A percentile compares a stretch with the other conserved stretches of the same genome.
Conservation (phyloP, 2,329 filamentous ascomycete species). For the Ophiobolus disseminans region DNA sequence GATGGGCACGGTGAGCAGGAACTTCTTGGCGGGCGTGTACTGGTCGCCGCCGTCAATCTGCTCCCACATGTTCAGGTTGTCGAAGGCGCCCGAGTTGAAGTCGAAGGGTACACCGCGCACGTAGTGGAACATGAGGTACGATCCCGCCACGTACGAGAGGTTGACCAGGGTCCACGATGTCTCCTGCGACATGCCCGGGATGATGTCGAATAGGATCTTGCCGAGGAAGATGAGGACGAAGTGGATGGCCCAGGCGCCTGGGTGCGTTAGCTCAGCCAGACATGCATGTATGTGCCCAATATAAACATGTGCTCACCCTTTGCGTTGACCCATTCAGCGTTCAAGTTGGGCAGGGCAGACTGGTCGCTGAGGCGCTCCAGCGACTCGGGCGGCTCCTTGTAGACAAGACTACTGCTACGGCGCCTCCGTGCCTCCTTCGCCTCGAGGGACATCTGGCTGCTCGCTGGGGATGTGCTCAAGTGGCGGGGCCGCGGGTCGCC, state of each 20-base stretch:
- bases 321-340: conserved; percentile 98
- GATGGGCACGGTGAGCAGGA: conserved; percentile 92
- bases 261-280: conserved; percentile 16
- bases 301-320: conserved; percentile 73
- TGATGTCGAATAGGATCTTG: conserved; percentile 97
- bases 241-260: conserved; percentile 98
- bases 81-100: conserved; percentile 97
- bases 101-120: conserved; percentile 98
- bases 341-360: conserved; percentile 90
- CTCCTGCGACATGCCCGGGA: conserved; percentile 95
- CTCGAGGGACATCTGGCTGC: conserved; percentile 45
- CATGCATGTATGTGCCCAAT: neutral
- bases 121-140: conserved; percentile 99
- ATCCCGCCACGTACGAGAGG: conserved; percentile 98
- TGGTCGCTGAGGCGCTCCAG: conserved; percentile 98
- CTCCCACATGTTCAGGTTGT: conserved; percentile 99
- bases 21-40: conserved; percentile 99
- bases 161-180: conserved; percentile 99
- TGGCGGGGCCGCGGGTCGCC: conserved; percentile 68
- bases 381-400: conserved; percentile 95
- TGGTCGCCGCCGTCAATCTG: conserved; percentile 99
- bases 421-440: conserved; percentile 76
- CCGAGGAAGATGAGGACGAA: conserved; percentile 87
- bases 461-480: conserved; percentile 30
- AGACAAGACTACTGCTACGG: conserved; percentile 97